Conservation (phyloP, 768 basidiomycete genomes). For the Boletus rubescentipes region DNA sequence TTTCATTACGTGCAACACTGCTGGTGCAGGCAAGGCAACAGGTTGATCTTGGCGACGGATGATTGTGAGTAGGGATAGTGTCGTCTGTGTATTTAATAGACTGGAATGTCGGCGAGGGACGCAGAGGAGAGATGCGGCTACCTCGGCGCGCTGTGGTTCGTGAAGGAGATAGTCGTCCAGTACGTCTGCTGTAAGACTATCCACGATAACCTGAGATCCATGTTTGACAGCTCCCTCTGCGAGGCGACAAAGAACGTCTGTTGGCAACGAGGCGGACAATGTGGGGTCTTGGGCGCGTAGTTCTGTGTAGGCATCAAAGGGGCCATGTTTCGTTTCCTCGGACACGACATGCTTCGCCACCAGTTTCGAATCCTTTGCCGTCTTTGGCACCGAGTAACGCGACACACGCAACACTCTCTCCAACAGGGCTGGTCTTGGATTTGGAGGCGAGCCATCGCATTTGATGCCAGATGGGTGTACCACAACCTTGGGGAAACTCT, state of each 20-base stretch:
- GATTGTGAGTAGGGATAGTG: slow-evolving; percentile 22
- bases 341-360: slow-evolving; percentile 9
- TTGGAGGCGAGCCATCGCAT: slow-evolving; percentile 1
- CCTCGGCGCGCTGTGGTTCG: slow-evolving; percentile 19
- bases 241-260: slow-evolving; percentile 28
- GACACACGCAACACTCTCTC: slow-evolving; percentile 30
- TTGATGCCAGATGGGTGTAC: background rate
- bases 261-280: slow-evolving; percentile 23
- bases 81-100: slow-evolving; percentile 24
- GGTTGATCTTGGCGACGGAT: slow-evolving; percentile 15
- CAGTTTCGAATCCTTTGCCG: slow-evolving; percentile 7
- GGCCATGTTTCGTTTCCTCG: slow-evolving; percentile 19
- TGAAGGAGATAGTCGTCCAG: slow-evolving; percentile 29
- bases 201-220: slow-evolving; percentile 35
- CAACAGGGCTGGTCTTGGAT: slow-evolving; percentile 18
- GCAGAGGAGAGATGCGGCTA: slow-evolving; percentile 29
- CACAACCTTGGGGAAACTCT: slow-evolving; percentile 10
- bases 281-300: slow-evolving; percentile 28
- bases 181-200: slow-evolving; percentile 42
- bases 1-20: slow-evolving; percentile 20
- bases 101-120: slow-evolving; percentile 17
- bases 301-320: slow-evolving; percentile 29
- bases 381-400: slow-evolving; percentile 26
- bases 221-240: slow-evolving; percentile 30
- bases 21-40: slow-evolving; percentile 11